phyloP scores from a whole-genome alignment of 2,329 filamentous ascomycete genomes.

The Pseudogymnoascus sp. region DNA sequence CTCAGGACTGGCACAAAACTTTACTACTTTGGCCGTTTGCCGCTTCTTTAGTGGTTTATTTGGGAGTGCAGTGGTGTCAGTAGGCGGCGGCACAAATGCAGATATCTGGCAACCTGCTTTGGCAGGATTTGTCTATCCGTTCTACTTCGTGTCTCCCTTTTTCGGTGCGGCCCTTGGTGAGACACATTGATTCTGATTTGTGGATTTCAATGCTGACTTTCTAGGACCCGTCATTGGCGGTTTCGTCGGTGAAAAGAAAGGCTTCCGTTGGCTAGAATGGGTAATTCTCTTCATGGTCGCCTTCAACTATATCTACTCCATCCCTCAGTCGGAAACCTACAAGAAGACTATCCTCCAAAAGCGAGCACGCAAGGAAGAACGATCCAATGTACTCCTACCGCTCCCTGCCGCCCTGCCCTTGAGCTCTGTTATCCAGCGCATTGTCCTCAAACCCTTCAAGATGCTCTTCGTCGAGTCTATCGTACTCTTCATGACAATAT shows the following conservation, averaged over 20 bases:
- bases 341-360: slow-evolving; percentile 14
- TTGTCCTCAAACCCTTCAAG: slow-evolving; percentile 34
- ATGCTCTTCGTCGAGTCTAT: slow-evolving; percentile 57
- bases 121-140: slow-evolving; percentile 8
- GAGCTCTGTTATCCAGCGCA: slow-evolving; percentile 15
- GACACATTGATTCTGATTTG: not conserved
- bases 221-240: slow-evolving; percentile 32
- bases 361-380: slow-evolving; percentile 6
- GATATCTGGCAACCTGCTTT: slow-evolving; percentile 16
- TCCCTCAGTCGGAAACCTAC: slow-evolving; percentile 18
- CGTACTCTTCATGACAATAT: slow-evolving; percentile 45
- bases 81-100: slow-evolving; percentile 18
- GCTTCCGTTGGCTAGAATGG: slow-evolving; percentile 22
- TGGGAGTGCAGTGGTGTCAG: slow-evolving; percentile 18
- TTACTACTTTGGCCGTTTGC: slow-evolving; percentile 23
- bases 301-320: slow-evolving; percentile 12
- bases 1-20: slow-evolving; percentile 34
- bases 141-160: slow-evolving; percentile 17
- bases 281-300: slow-evolving; percentile 14
- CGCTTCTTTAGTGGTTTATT: slow-evolving; percentile 27
- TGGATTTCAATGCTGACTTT: not conserved
- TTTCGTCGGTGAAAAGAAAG: slow-evolving; percentile 19
- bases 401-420: slow-evolving; percentile 10
- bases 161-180: slow-evolving; percentile 14
- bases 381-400: not conserved